phyloP scores from a whole-genome alignment of 2,329 filamentous ascomycete genomes.

The Epichloe amarillans region DNA sequence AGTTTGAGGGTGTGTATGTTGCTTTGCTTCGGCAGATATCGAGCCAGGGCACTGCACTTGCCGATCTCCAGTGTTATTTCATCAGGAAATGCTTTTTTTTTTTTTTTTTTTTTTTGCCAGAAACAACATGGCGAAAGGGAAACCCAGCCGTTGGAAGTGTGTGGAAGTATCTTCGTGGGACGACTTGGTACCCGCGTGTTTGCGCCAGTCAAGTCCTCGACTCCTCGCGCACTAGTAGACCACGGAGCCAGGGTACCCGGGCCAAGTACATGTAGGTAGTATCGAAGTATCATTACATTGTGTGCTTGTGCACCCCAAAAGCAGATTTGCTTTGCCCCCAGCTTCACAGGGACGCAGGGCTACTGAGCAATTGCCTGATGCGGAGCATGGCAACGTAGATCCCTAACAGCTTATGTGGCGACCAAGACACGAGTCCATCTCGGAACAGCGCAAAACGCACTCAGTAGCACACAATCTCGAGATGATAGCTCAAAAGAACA shows the following conservation, averaged over 20 bases:
- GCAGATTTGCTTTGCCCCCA: neutral
- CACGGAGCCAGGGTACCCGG: neutral
- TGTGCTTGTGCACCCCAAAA: neutral
- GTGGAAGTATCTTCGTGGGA: conserved; percentile 1
- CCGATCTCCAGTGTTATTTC: neutral
- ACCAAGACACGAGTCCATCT: neutral
- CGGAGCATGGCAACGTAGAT: neutral
- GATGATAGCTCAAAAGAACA: neutral
- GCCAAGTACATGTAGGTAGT: neutral
- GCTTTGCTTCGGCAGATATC: neutral
- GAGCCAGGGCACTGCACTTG: neutral
- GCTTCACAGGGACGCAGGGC: neutral
- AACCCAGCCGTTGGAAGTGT: neutral
- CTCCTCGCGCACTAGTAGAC: neutral
- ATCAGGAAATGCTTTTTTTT: conserved; percentile 1
- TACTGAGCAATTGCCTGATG: neutral
- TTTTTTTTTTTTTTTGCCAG: neutral
- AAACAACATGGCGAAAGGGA: neutral
- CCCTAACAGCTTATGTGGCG: neutral
- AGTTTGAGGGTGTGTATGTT: neutral
- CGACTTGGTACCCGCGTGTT: conserved; percentile 1
- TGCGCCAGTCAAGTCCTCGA: neutral
- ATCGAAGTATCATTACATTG: neutral
- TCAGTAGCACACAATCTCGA: neutral
- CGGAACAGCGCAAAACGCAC: neutral